Evolutionary conservation across 2,329 filamentous ascomycete genomes (phyloP).

Genomic region (Fusarium heterosporum): DNA sequence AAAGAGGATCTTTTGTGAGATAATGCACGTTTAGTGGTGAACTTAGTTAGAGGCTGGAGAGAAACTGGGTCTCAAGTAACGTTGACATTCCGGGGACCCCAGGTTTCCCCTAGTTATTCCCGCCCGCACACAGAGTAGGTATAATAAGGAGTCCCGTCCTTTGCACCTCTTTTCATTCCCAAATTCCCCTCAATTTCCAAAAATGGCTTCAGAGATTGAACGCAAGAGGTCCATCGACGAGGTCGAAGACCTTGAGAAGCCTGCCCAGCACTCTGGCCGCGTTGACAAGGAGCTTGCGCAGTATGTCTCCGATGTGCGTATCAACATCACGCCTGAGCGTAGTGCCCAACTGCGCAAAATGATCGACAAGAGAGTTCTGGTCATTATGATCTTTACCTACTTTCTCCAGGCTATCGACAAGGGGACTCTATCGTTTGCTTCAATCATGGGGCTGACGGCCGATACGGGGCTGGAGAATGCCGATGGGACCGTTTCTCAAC

Average conservation of each 20-base stretch:
- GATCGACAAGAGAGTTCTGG: constrained; percentile 75
- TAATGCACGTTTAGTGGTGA: not conserved
- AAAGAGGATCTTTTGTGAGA: not conserved
- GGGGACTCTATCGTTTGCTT: constrained; percentile 72
- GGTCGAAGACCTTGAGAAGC: constrained; percentile 56
- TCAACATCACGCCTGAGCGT: constrained; percentile 70
- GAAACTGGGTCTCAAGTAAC: constrained; percentile 16
- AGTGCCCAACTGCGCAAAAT: constrained; percentile 70
- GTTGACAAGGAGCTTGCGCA: constrained; percentile 76
- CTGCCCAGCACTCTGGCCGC: constrained; percentile 58
- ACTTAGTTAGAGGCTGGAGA: not conserved
- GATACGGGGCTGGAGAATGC: constrained; percentile 61
- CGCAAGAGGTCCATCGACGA: constrained; percentile 41
- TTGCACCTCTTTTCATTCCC: not conserved
- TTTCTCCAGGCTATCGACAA: constrained; percentile 78
- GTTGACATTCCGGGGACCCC: constrained; percentile 17
- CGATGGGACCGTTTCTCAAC: constrained; percentile 44
- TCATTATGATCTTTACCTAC: constrained; percentile 79
- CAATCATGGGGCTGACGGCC: constrained; percentile 70
- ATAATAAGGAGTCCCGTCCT: not conserved
- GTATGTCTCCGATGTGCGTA: constrained; percentile 68
- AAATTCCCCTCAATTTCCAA: not conserved
- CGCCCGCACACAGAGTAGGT: not conserved
- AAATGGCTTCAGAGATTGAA: constrained; percentile 28
- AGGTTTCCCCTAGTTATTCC: not conserved